Base-by-base conservation (phyloP, 768 basidiomycete species). In the Crassisporium funariophilum region DNA sequence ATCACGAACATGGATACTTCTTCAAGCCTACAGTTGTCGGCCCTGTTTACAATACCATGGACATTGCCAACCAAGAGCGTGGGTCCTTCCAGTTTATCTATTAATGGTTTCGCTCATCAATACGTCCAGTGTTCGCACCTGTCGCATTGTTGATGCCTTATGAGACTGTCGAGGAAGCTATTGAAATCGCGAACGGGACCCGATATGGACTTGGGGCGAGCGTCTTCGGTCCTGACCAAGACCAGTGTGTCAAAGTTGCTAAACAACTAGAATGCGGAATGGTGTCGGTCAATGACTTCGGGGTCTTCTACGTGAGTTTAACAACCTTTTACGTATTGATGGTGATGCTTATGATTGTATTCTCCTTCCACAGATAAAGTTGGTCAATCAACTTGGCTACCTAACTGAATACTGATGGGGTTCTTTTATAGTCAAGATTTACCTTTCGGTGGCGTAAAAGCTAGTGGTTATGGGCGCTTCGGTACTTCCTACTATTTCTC, bases 221-320 rank as follows among this genome's bases (percentile, higher is more conserved):
- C 44, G 91, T 99, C 15, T 99, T 95, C 62, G 97, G 97, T 7
- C 86, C 86, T 8, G 82, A 90, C 60, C 86, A 88, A 63, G 77
- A 79, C 31, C 71, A 87, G 34, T 93, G 91, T 59, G 55, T 91
- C 43, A 73, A 85, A 38, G 86, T 98, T 16, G 94, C 94, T 21
- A 83, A 83, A 55, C 71, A 74, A 38, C 71, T 99, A 41, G 83
- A 95, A 42, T 95, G 92, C 57, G 95, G 95, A 36, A 98, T 99
- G 97, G 95, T 98, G 3, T 86, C 94, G 15, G 77, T 97, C 52
- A 98, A 98, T 57, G 97, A 98, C 70, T 97, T 92, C 61, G 93
- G 81, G 10, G 86, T 88, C 6, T 92, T 84, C 69, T 92, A 93
- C 61, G 84, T 90, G 60, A 73, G 84, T 73, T 21, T 51, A 2